These are phyloP conservation scores for Starmerella etchellsii DNA, from an alignment of 805 yeast genomes.

Conservation along the genomic window DNA sequence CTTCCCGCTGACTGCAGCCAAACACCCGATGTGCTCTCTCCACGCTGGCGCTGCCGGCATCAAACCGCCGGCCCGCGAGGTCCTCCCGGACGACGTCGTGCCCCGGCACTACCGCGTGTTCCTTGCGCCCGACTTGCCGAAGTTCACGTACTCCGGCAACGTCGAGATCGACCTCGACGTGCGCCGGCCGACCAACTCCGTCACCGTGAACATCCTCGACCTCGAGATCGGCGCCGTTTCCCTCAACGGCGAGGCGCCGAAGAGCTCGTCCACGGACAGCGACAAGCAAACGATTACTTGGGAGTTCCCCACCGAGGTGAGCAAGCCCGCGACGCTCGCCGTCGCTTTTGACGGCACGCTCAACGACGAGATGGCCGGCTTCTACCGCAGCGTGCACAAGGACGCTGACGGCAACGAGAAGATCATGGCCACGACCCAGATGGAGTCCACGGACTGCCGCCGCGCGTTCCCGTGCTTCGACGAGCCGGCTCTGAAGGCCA, in stretches of 20 bases:
- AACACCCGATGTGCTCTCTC: conserved; percentile 17
- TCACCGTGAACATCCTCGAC: conserved; percentile 51
- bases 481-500: conserved; percentile 59
- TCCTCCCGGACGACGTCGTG: conserved; percentile 50
- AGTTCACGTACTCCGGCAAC: conserved; percentile 28
- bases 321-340: conserved; percentile 42
- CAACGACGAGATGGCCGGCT: conserved; percentile 62
- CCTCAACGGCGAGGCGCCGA: conserved; percentile 24
- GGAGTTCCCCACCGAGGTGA: conserved; percentile 34
- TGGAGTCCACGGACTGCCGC: conserved; percentile 69
- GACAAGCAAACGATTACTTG: conserved; percentile 55
- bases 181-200: conserved; percentile 30
- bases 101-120: conserved; percentile 66
- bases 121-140: conserved; percentile 44
- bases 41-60: conserved; percentile 13
- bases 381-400: conserved; percentile 50
- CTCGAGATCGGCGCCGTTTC: conserved; percentile 37
- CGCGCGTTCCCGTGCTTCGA: conserved; percentile 68
- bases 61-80: conserved; percentile 25
- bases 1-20: no score
- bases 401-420: conserved; percentile 41
- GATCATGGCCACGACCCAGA: conserved; percentile 52
- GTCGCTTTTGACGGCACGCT: conserved; percentile 44
- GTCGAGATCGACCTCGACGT: conserved; percentile 37
- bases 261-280: conserved; percentile 29